Evolutionary conservation across 1,284 basidiomycete genomes (phyloP), one percentile per base, ranked within the genome.

Genomic region (Prillingera fragicola): DNA sequence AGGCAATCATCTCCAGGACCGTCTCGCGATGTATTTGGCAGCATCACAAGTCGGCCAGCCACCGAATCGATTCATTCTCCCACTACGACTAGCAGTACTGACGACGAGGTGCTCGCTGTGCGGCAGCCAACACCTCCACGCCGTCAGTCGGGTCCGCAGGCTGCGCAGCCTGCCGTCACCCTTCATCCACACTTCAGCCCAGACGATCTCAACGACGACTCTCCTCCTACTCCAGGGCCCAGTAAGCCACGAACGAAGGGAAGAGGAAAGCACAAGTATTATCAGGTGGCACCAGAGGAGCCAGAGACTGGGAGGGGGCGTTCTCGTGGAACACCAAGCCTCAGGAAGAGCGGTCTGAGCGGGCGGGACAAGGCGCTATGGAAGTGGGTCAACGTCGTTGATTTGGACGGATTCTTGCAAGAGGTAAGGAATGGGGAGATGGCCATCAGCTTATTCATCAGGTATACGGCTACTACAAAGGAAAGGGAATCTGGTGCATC

Each of bases 301-400:
- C n/a, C n/a, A n/a, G 38, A 37, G 5, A 24, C 29, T n/a, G 33
- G 26, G 14, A 15, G 25, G 5, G 13, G n/a, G n/a, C n/a, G n/a
- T n/a, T n/a, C n/a, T n/a, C n/a, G n/a, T n/a, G n/a, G n/a, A n/a
- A n/a, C 17, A 13, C 43, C 28, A 23, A 45, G 33, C 15, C 17
- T 44, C 18, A 38, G 45, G n/a, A 59, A 54, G 43, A 49, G 37
- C 10, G 85, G 87, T 3, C 65, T 92, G 45, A 84, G 88, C 60
- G 82, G 81, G 13, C 84, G 88, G 64, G 89, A 96, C 68, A 82
- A 82, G 55, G 94, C 94, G 0, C 67, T 97, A 33, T 99, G 95
- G 95, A 85, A 87, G 53, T 99, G 95, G 95, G 89, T 95, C 50
- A 99, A 98, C 65, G 88, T 97, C 8, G 88, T 89, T 62, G 94